These are phyloP conservation scores for Chloranthus sessilifolius DNA, from an alignment of 164 flowering plant species.

Conservation along the genomic window DNA sequence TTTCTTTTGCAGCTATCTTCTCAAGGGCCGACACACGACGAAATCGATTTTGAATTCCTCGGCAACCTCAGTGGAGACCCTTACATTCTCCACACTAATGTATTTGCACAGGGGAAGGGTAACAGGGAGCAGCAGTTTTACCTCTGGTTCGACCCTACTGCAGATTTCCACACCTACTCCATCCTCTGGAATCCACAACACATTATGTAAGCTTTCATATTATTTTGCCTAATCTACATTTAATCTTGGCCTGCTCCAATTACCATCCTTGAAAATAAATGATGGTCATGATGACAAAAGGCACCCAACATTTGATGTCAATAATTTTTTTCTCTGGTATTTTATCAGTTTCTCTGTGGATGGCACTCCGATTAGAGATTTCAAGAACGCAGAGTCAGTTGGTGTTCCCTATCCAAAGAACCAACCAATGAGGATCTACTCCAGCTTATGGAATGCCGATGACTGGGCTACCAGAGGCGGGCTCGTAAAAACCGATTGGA, in stretches of 20 bases:
- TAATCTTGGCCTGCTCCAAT: no score
- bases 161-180: conserved; percentile 10
- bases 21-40: conserved; percentile 6
- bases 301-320: no score
- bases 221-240: no score
- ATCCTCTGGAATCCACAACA: conserved; percentile 9
- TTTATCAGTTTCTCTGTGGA: conserved; percentile 7
- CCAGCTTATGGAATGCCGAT: conserved; percentile 10
- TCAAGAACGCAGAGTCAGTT: neutral
- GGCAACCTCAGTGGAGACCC: conserved; percentile 12
- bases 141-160: conserved; percentile 11
- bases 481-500: conserved; percentile 7
- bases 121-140: conserved; percentile 13
- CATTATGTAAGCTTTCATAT: conserved; percentile 7
- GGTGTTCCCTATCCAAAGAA: conserved; percentile 10
- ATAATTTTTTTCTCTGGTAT: no score
- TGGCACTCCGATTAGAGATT: conserved; percentile 8
- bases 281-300: no score
- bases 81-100: conserved; percentile 8
- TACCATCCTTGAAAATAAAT: no score
- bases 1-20: conserved; percentile 9
- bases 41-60: conserved; percentile 11
- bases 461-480: conserved; percentile 11
- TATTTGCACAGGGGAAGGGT: conserved; percentile 12
- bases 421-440: conserved; percentile 9